Conservation (phyloP, 2,329 filamentous ascomycete genomes). For the Exserohilum rostratum region DNA sequence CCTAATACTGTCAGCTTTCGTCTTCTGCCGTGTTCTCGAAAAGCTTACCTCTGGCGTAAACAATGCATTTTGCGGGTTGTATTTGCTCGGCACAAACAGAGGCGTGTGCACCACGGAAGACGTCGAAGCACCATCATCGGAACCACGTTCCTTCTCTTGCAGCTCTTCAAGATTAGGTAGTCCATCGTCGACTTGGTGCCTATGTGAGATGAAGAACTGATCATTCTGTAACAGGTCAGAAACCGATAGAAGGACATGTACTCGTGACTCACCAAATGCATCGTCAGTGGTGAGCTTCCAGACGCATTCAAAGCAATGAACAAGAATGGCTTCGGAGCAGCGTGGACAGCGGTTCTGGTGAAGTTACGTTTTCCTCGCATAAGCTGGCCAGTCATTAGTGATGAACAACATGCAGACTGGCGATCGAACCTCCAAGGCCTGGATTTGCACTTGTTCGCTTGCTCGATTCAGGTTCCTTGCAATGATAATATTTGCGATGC, state of each 20-base stretch:
- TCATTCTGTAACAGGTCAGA: constrained; percentile 73
- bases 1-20: constrained; percentile 30
- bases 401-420: neutral
- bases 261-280: constrained; percentile 48
- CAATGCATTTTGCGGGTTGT: constrained; percentile 30
- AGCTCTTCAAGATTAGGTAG: constrained; percentile 75
- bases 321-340: constrained; percentile 77
- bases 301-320: constrained; percentile 74
- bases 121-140: constrained; percentile 40
- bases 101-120: constrained; percentile 48
- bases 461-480: constrained; percentile 79
- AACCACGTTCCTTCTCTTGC: constrained; percentile 23
- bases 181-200: constrained; percentile 74
- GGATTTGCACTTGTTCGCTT: constrained; percentile 78
- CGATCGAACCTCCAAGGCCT: constrained; percentile 65
- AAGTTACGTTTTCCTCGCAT: constrained; percentile 80
- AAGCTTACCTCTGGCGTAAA: constrained; percentile 55
- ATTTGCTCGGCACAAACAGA: constrained; percentile 22
- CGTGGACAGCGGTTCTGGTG: constrained; percentile 74
- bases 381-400: constrained; percentile 59
- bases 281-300: constrained; percentile 43
- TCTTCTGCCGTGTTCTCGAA: no score
- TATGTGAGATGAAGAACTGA: constrained; percentile 85
- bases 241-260: constrained; percentile 24
- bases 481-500: constrained; percentile 82